phyloP scores from a whole-genome alignment of 2,329 filamentous ascomycete species.

The Arthrobotrys sphaeroides region DNA sequence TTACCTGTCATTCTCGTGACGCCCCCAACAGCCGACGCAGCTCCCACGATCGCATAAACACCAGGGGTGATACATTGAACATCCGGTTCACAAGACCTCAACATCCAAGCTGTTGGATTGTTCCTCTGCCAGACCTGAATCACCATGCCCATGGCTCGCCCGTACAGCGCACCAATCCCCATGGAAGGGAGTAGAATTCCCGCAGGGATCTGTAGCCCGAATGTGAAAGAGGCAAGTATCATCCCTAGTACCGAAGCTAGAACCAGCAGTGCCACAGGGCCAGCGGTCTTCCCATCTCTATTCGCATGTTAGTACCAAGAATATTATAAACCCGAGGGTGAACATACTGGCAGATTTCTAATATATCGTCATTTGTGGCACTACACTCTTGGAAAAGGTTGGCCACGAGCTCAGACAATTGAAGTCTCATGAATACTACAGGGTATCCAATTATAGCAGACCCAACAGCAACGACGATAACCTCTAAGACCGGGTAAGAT shows the following conservation, averaged over 20 bases:
- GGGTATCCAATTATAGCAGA: constrained; percentile 94
- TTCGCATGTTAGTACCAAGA: background rate
- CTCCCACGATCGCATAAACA: constrained; percentile 95
- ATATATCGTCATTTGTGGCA: constrained; percentile 80
- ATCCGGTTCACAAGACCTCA: constrained; percentile 83
- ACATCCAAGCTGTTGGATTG: constrained; percentile 79
- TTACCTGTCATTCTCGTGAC: constrained; percentile 84
- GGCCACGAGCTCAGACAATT: constrained; percentile 89
- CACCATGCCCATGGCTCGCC: constrained; percentile 86
- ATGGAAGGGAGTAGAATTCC: constrained; percentile 96
- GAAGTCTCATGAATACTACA: constrained; percentile 94
- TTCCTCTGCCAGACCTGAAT: constrained; percentile 87
- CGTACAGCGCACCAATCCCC: constrained; percentile 90
- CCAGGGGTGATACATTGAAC: constrained; percentile 89
- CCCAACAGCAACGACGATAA: constrained; percentile 78
- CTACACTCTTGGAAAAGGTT: constrained; percentile 91
- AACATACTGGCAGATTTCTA: constrained; percentile 79
- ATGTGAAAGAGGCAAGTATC: constrained; percentile 84
- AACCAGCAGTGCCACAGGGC: constrained; percentile 82
- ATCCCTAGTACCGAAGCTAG: constrained; percentile 85
- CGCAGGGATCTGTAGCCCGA: constrained; percentile 91
- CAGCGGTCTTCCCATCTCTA: constrained; percentile 67
- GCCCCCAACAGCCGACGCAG: constrained; percentile 90
- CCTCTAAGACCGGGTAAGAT: constrained; percentile 79
- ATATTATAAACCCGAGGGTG: background rate